These are phyloP conservation scores for Rhizopus arrhizus DNA, from an alignment of 371 early-diverging fungal species.

Conservation along the genomic window DNA sequence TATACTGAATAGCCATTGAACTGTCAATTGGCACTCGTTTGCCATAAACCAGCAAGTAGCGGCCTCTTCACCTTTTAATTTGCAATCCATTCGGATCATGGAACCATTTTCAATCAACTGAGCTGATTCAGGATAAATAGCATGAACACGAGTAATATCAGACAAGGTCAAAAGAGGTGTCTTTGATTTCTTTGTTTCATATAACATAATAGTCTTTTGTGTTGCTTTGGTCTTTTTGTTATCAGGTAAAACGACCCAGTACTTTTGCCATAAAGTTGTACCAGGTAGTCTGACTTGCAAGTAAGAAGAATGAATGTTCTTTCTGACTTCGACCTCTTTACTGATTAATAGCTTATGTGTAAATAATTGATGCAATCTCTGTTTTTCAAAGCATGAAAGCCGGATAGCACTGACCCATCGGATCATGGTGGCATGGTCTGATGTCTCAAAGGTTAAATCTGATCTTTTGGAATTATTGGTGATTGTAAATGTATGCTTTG, in stretches of 20 bases:
- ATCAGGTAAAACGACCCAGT: constrained; percentile 55
- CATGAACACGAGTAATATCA: constrained; percentile 66
- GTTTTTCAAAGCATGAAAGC: constrained; percentile 73
- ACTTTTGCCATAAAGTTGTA: constrained; percentile 63
- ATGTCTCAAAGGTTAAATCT: constrained; percentile 58
- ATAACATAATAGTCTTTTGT: constrained; percentile 33
- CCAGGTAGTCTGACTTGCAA: constrained; percentile 63
- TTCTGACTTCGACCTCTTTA: constrained; percentile 10
- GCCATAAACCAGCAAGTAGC: constrained; percentile 46
- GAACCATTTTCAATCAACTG: constrained; percentile 50
- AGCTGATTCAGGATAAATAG: constrained; percentile 68
- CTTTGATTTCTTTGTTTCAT: constrained; percentile 60
- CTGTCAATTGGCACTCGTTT: constrained; percentile 36
- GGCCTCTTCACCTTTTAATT: constrained; percentile 18
- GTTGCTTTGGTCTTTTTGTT: constrained; percentile 44
- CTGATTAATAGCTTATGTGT: constrained; percentile 60
- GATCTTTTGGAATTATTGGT: constrained; percentile 29
- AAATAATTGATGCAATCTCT: constrained; percentile 73
- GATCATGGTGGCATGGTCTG: constrained; percentile 46
- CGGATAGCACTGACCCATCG: constrained; percentile 71
- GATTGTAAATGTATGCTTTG: constrained; percentile 51
- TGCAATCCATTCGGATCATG: constrained; percentile 51
- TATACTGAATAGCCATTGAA: constrained; percentile 41
- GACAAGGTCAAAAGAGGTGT: constrained; percentile 51
- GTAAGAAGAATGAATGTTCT: constrained; percentile 31